A percentile compares a stretch with the other conserved stretches of the same genome.
Conservation (phyloP, 345 rosid genomes). For the Eutrema heterophyllum region DNA sequence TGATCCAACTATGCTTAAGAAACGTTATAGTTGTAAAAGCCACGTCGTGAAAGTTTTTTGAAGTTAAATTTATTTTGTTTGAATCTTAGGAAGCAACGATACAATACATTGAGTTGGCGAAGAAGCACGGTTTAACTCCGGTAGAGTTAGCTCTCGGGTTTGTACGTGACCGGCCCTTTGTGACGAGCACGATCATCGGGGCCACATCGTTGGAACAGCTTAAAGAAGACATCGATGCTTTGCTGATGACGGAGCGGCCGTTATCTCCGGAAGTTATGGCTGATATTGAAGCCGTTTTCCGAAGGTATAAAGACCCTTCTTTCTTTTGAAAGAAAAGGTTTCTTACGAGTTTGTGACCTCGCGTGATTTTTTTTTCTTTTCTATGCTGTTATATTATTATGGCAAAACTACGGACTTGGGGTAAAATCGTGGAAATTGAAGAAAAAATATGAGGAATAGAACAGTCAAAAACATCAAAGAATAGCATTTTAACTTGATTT, state of each 20-base stretch:
- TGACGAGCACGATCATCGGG: conserved; percentile 77
- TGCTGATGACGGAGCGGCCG: conserved; percentile 55
- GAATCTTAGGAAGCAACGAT: conserved; percentile 64
- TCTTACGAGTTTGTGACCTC: not conserved
- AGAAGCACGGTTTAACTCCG: conserved; percentile 68
- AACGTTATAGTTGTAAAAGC: not conserved
- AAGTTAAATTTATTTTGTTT: not conserved
- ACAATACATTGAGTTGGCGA: conserved; percentile 56
- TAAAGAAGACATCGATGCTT: conserved; percentile 79
- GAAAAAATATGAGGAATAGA: too few species aligned
- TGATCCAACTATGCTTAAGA: not conserved
- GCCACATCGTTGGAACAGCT: conserved; percentile 73
- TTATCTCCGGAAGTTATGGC: conserved; percentile 55
- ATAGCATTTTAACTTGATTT: too few species aligned
- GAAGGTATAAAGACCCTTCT: conserved; percentile 46
- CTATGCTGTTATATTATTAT: not conserved
- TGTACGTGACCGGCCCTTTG: conserved; percentile 69
- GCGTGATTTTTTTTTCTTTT: not conserved
- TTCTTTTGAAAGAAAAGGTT: conserved; percentile 3
- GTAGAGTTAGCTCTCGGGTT: conserved; percentile 78
- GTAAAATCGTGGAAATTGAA: too few species aligned
- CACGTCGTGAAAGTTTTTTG: not conserved
- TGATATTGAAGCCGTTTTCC: conserved; percentile 60
- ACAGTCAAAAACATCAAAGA: too few species aligned
- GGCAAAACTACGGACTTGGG: not conserved